phyloP scores from a whole-genome alignment of 2,329 filamentous ascomycete species.

The Nothomitra cinnamomea region DNA sequence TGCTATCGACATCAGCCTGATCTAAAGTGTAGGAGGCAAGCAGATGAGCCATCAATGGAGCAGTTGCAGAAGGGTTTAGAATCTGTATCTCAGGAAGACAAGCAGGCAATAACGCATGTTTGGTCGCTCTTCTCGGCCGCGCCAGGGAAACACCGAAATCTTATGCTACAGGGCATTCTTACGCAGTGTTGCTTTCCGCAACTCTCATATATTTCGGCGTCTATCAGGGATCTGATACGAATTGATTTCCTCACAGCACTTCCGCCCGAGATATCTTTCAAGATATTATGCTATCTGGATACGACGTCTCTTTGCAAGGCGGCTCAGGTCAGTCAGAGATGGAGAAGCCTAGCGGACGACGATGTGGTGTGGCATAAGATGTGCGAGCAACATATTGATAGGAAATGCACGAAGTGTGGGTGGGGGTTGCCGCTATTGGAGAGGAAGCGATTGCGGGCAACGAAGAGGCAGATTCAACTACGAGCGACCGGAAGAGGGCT shows the following conservation, averaged over 20 bases:
- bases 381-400: constrained; percentile 93
- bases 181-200: constrained; percentile 97
- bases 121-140: constrained; percentile 97
- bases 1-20: constrained; percentile 93
- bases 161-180: constrained; percentile 93
- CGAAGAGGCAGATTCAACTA: constrained; percentile 69
- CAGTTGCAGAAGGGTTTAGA: constrained; percentile 79
- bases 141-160: constrained; percentile 77
- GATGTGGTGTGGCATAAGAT: constrained; percentile 96
- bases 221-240: constrained; percentile 85
- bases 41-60: constrained; percentile 92
- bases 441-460: constrained; percentile 69
- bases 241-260: constrained; percentile 90
- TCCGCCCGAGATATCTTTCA: constrained; percentile 79
- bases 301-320: constrained; percentile 91
- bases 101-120: constrained; percentile 90
- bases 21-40: constrained; percentile 79
- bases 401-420: constrained; percentile 87
- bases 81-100: constrained; percentile 63
- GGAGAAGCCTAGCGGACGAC: constrained; percentile 83
- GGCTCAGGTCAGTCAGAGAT: constrained; percentile 77
- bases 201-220: constrained; percentile 77
- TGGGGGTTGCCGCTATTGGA: constrained; percentile 88
- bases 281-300: constrained; percentile 83
- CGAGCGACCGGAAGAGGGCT: constrained; percentile 42